Evolutionary conservation across 2,329 filamentous ascomycete genomes (phyloP), one percentile per base, ranked within the genome.

Genomic region (Neonectria punicea): DNA sequence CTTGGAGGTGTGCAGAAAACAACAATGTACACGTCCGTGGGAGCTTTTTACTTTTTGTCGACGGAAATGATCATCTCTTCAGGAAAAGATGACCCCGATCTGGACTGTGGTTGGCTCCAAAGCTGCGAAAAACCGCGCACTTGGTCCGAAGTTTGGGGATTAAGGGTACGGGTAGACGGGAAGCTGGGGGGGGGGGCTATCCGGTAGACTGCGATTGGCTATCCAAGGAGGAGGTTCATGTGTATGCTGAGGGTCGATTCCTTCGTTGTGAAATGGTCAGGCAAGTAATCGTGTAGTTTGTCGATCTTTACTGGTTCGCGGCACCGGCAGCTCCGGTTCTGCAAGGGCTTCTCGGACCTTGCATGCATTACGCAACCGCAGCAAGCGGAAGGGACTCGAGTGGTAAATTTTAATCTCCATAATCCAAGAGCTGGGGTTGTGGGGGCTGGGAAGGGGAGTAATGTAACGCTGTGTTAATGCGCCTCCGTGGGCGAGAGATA

Each of bases 31-130:
- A 25, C 9, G 34, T 49, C 46, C 46, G 30, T 28, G 54, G 54
- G 41, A 57, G 14, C 18, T 46, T 49, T 18, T 57, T 46, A 47
- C 54, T 32, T 57, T 56, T 57, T 57, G 54, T 57, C 44, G 54
- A 47, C 28, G 53, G 53, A 25, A n/a, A 47, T n/a, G 43, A 49
- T 49, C 54, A 20, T 22, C 30, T 49, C 18, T 49, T 18, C 30
- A 16, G 46, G 46, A 30, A 49, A 14, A 49, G n/a, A 3, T 3
- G 7, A 49, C 46, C 20, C 20, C 13, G 46, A 28, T 49, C 30
- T 49, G n/a, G 46, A 34, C 20, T n/a, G 30, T 46, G 53, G 46
- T 49, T 43, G 41, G 53, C 13, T 32, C 39, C 16, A 22, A 18
- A 30, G 34, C 13, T 28, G 32, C 18, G n/a, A 22, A 55, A 55